Conservation (phyloP, 139 green algal species). For the Asterochloris sp. region DNA sequence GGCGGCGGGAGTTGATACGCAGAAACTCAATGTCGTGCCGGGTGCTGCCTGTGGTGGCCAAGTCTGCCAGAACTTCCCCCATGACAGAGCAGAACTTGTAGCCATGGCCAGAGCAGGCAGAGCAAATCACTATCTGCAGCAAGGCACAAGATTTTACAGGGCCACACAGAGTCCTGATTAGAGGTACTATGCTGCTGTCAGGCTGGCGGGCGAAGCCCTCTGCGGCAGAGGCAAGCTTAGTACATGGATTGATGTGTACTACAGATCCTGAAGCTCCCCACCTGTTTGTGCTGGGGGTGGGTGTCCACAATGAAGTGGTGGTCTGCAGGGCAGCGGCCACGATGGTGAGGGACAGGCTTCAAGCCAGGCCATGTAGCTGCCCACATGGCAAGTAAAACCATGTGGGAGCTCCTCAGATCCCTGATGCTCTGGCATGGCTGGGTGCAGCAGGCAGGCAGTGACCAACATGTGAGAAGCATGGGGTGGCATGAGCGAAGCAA, state of each 20-base stretch:
- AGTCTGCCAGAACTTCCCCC: slow-evolving; percentile 36
- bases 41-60: slow-evolving; percentile 48
- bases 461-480: no score
- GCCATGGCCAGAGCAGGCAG: slow-evolving; percentile 72
- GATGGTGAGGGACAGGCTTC: no score
- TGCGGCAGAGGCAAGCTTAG: not conserved
- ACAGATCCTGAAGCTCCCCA: slow-evolving; percentile 4
- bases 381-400: no score
- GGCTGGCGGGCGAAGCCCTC: not conserved
- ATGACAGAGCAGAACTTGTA: slow-evolving; percentile 76
- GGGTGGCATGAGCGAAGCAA: no score
- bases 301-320: slow-evolving; percentile 75
- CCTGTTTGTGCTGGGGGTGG: slow-evolving; percentile 63
- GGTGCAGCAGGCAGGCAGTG: no score
- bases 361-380: no score
- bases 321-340: slow-evolving; percentile 28
- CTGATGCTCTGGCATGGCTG: no score
- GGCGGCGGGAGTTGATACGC: slow-evolving; percentile 8
- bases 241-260: not conserved
- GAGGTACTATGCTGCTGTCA: not conserved
- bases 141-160: not conserved
- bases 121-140: slow-evolving; percentile 68
- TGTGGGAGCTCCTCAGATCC: no score
- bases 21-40: slow-evolving; percentile 38
- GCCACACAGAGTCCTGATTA: no score